Conservation (phyloP, 768 basidiomycete genomes). For the Saitozyma sp. region DNA sequence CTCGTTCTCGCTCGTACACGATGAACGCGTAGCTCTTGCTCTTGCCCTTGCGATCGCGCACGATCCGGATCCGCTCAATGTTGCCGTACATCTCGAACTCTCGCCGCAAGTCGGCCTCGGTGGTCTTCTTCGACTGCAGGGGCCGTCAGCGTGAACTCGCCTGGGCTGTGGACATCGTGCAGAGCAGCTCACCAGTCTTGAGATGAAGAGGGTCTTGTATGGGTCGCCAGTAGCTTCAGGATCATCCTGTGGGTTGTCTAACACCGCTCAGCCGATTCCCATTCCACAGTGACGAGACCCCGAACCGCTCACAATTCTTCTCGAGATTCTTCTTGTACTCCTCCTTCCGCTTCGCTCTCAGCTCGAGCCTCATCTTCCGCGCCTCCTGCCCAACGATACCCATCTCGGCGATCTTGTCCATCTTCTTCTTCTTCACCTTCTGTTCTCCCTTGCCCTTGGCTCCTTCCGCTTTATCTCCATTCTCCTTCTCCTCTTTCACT, state of each 20-base stretch:
- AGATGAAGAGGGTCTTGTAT: constrained; percentile 96
- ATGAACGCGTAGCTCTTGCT: constrained; percentile 93
- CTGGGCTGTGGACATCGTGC: background rate
- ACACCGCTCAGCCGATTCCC: background rate
- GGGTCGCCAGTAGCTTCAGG: constrained; percentile 89
- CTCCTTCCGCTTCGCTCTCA: constrained; percentile 49
- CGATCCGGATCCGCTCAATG: constrained; percentile 90
- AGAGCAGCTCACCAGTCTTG: constrained; percentile 67
- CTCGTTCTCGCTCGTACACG: constrained; percentile 95
- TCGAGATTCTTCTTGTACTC: constrained; percentile 52
- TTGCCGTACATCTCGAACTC: constrained; percentile 95
- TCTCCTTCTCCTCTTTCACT: constrained; percentile 40
- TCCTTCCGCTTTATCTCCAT: constrained; percentile 24
- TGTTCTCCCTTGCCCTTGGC: constrained; percentile 67
- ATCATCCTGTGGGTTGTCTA: constrained; percentile 93
- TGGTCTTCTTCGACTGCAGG: constrained; percentile 80
- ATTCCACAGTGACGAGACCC: constrained; percentile 1
- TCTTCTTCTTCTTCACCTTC: constrained; percentile 73
- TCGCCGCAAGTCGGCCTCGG: constrained; percentile 85
- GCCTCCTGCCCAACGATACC: constrained; percentile 49
- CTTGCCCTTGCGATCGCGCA: constrained; percentile 83
- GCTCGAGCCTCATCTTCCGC: constrained; percentile 46
- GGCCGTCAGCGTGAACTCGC: constrained; percentile 5
- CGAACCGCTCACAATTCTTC: constrained; percentile 66
- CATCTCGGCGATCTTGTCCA: constrained; percentile 55